A percentile compares a stretch with the other conserved stretches of the same genome.
Evolutionary conservation across 768 basidiomycete genomes (phyloP).

Genomic region (Mrakia blollopis): DNA sequence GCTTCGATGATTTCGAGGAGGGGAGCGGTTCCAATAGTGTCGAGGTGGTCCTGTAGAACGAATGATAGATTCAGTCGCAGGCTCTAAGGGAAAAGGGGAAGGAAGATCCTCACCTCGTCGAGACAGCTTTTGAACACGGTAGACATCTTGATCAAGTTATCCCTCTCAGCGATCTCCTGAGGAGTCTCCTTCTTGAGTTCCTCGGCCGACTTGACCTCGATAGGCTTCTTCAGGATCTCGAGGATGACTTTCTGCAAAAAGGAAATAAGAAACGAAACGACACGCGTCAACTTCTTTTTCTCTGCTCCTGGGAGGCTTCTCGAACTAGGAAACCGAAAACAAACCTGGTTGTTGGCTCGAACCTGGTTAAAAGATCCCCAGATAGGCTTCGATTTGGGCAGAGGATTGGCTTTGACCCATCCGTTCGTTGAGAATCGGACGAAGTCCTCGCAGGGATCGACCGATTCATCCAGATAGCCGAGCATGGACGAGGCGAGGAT

Average conservation of each 20-base stretch:
- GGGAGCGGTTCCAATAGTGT: slow-evolving; percentile 67
- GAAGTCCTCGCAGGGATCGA: slow-evolving; percentile 94
- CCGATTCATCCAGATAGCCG: slow-evolving; percentile 66
- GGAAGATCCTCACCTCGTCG: slow-evolving; percentile 53
- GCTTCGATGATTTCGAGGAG: slow-evolving; percentile 62
- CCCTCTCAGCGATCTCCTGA: slow-evolving; percentile 53
- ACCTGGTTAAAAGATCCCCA: slow-evolving; percentile 64
- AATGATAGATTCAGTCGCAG: not conserved
- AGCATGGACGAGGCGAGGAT: slow-evolving; percentile 75
- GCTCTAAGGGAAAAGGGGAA: not conserved
- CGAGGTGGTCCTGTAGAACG: slow-evolving; percentile 50
- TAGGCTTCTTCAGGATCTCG: slow-evolving; percentile 57
- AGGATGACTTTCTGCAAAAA: slow-evolving; percentile 59
- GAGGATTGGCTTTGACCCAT: slow-evolving; percentile 74
- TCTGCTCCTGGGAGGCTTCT: no score
- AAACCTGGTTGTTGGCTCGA: slow-evolving; percentile 20
- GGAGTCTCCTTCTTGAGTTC: slow-evolving; percentile 40
- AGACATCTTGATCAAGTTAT: slow-evolving; percentile 44
- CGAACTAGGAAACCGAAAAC: not conserved
- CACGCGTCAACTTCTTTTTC: not conserved
- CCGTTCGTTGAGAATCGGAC: slow-evolving; percentile 87
- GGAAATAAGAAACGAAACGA: not conserved
- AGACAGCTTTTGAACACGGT: slow-evolving; percentile 75
- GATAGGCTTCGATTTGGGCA: slow-evolving; percentile 77
- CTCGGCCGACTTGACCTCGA: slow-evolving; percentile 33